Evolutionary conservation across 73 alveolate species (phyloP), one percentile per base, ranked within the genome.

Genomic region (Uronychia setigera): DNA sequence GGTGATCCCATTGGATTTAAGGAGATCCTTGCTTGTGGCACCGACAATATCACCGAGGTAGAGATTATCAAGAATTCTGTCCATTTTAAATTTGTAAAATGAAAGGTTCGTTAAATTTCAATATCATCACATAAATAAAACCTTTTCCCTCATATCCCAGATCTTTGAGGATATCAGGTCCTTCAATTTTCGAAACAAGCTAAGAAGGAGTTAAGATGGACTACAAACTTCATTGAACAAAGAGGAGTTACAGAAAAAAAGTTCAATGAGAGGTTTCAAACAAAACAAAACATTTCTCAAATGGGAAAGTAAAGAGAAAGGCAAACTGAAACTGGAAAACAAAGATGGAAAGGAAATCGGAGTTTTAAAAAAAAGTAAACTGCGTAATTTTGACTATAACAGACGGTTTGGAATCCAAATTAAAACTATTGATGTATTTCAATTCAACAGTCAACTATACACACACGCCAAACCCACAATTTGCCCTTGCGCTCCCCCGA

Each of bases 31-130:
- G 77, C 33, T 58, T 0, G 82, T 11, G 19, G 94, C 90, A 0
- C 89, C 96, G 1, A 67, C 83, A 75, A 87, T 80, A 46, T 87
- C 96, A 0, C 96, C 91, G 13, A 83, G 78, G 75, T 77, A 88
- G 30, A 88, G 80, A 32, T 81, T 81, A 59, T 90, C 95, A n/a
- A 90, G 27, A 34, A 90, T 90, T 80, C 79, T 58, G 76, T 90
- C 77, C 91, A 82, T 88, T n/a, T 78, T 80, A 46, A 46, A 46
- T 46, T 46, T 19, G 67, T 11, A 11, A 11, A 46, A 46, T 19
- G 67, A 46, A 46, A 46, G n/a, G n/a, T n/a, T n/a, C n/a, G n/a
- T n/a, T n/a, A n/a, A n/a, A n/a, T n/a, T n/a, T n/a, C n/a, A n/a
- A n/a, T n/a, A n/a, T n/a, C n/a, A n/a, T n/a, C n/a, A n/a, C n/a